phyloP scores from a whole-genome alignment of 169 alveolate genomes.

The Plasmodium vivax region DNA sequence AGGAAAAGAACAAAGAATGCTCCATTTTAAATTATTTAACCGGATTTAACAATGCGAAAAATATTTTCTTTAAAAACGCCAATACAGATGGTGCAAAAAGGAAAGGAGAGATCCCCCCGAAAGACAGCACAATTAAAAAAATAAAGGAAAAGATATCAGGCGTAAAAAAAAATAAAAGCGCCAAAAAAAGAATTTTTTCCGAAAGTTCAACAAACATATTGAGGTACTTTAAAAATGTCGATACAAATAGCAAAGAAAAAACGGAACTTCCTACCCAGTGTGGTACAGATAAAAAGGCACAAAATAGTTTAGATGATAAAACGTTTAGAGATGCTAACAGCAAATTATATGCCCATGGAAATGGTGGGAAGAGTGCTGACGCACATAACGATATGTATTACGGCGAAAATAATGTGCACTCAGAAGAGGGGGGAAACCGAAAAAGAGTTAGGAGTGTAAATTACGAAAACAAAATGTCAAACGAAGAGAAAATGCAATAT shows the following conservation, averaged over 20 bases:
- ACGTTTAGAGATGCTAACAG: neutral
- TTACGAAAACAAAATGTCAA: neutral
- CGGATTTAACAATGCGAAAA: neutral
- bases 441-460: slow-evolving; percentile 32
- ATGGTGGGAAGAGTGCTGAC: neutral
- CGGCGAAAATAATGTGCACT: neutral
- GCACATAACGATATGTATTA: neutral
- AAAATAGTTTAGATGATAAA: neutral
- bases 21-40: neutral
- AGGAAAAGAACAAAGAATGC: neutral
- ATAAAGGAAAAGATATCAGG: neutral
- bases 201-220: slow-evolving; percentile 40
- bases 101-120: neutral
- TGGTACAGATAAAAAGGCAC: neutral
- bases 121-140: neutral
- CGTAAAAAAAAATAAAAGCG: slow-evolving; percentile 8
- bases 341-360: neutral
- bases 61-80: neutral
- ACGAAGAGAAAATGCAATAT: slow-evolving; percentile 12
- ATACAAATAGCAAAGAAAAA: neutral
- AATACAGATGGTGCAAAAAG: neutral
- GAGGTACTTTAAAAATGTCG: slow-evolving; percentile 18
- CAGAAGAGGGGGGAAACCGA: neutral
- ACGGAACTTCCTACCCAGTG: neutral
- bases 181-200: slow-evolving; percentile 51